Base-by-base conservation (phyloP, 2,329 filamentous ascomycete genomes). In the Penicillium sp. region DNA sequence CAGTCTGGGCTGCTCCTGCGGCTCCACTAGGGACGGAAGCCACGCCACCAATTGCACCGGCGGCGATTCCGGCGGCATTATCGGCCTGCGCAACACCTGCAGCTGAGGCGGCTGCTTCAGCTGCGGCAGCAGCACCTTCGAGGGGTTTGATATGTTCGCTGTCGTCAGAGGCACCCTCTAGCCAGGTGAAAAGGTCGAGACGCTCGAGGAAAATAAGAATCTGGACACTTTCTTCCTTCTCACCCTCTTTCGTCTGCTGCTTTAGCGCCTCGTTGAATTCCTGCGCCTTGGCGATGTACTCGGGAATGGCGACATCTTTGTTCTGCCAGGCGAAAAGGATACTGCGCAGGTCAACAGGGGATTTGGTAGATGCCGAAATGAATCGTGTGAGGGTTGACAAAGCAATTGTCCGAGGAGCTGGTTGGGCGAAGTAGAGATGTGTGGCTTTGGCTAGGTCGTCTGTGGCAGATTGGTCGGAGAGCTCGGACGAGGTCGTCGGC, bases 301-400 rank as follows among this genome's bases (percentile, higher is more conserved):
- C 91, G 11, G 90, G 89, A 63, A 96, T 91, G 52, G 88, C 86
- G 53, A 88, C 86, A 77, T 97, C 93, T 73, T 91, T 91, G 77
- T 97, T 95, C 68, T 90, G 82, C 91, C 91, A 99, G 53, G 91
- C 91, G 71, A 97, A 96, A 79, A 93, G 97, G 75, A 97, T 93
- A 72, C 89, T 94, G 70, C 94, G 91, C 64, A 99, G 81, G 71
- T 97, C 90, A 67, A 96, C 87, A 5, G 88, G 82, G 53, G 81
- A 80, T 45, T 84, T 81, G 66, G 75, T 75, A 45, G 86, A 84
- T 56, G 84, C 83, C n/a, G 90, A 92, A 58, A 89, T 83, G 78
- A 97, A 97, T 66, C 94, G 90, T 63, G 94, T 99, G 10, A 87
- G 82, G 14, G 83, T 82, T 48, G 84, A 85, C 62, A 96, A 83